Base-by-base conservation (phyloP, 352 stramenopile genomes). In the Phytophthora uliginosa region DNA sequence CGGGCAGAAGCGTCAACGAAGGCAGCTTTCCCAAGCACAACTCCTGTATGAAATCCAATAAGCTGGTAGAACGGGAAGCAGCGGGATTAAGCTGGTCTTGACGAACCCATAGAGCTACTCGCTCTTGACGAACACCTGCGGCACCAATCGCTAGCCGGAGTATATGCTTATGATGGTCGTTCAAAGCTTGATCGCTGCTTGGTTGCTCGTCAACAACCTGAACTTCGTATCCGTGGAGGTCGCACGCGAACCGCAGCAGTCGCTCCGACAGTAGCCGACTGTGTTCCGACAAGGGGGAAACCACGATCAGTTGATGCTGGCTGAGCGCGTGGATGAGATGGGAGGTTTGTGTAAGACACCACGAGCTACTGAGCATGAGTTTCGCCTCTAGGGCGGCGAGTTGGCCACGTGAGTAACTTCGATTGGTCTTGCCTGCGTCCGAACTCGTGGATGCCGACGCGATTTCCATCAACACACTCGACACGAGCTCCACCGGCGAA, bases 241-340 rank as follows among this genome's bases (percentile, higher is more conserved):
- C 74, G 12, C 81, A 86, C 17, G 73, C 73, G 18, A 88, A 86
- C 28, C 62, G 70, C 24, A 85, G 33, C 22, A 88, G 38, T 28
- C 63, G 67, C n/a, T 77, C 62, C 0, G 63, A 45, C 2, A 86
- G 20, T 2, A 66, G 24, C 7, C 55, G 47, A 12, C 60, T 56
- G 10, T 70, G 17, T 8, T 48, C 42, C 4, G 57, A 56, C 7
- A 51, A n/a, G 2, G 76, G 54, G 3, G 66, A 83, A 17, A 88
- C 42, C 7, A 86, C 48, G 4, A 86, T 13, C 3, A 82, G 40
- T 12, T 77, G 66, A 10, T 80, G 65, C 24, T 66, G 61, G 33
- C 66, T 76, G 8, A 88, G 48, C 4, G 78, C 78, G 45, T 86
- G 76, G 4, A 82, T 31, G 17, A 88, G 42, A 33, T 88, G 81